Base-by-base conservation (phyloP, 1,139 yeast species). In the Yamadazyma diospyri region DNA sequence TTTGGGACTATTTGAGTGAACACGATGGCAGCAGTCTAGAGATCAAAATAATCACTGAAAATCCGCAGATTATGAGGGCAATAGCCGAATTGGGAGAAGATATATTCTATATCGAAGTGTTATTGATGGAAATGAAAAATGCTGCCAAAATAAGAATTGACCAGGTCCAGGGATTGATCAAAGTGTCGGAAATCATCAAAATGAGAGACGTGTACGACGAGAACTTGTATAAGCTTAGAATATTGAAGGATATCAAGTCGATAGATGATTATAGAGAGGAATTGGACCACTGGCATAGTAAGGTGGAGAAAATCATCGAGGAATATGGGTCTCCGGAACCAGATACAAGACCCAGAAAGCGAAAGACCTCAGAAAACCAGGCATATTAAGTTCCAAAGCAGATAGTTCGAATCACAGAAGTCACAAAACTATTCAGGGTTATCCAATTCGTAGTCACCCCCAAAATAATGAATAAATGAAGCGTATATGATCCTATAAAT, bases 181-280 rank as follows among this genome's bases (percentile, higher is more conserved):
- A 37, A 4, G 46, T 63, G 5, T 35, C 41, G 5, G 50, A 43
- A 14, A 43, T 54, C 16, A 26, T 33, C 6, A 42, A 45, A 6
- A 36, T 54, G 11, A 46, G 71, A 30, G 72, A 66, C 41, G 51
- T 63, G 12, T 64, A 47, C 40, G 59, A 61, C 38, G 41, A 48
- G 2, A 39, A 37, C 4, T 37, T 43, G 16, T 51, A 57, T 26
- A 23, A 32, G 9, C 38, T 62, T 16, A 28, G 40, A 23, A 55
- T 59, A 10, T 39, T 64, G 22, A 40, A 36, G 3, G 37, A 43
- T 2, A 29, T 44, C 30, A 19, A 21, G 28, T 6, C 50, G 33
- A 13, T 39, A 26, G 29, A 37, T 13, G 31, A 28, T 23, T 32
- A 30, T 25, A 34, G 29, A 21, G 13, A 8, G 9, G 32, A 32